Conservation (phyloP, 2,329 filamentous ascomycete species). For the Stagonosporopsis chrysanthemi region DNA sequence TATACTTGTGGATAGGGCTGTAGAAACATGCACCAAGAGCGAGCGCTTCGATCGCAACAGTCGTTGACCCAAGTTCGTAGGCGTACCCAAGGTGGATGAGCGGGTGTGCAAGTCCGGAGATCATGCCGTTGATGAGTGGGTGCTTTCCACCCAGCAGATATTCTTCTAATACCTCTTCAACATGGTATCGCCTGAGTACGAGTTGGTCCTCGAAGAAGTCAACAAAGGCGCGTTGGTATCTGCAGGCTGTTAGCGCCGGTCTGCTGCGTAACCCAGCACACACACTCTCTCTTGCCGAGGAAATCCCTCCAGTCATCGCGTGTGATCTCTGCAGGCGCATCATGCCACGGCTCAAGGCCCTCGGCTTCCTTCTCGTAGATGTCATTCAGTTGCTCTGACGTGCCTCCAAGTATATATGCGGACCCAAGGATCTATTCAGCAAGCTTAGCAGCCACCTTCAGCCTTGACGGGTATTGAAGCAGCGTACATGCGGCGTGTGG, state of each 20-base stretch:
- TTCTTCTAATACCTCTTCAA: conserved; percentile 77
- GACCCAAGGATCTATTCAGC: conserved; percentile 72
- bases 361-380: conserved; percentile 82
- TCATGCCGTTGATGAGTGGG: conserved; percentile 81
- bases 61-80: conserved; percentile 84
- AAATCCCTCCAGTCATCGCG: conserved; percentile 87
- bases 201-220: conserved; percentile 96
- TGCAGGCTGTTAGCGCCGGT: conserved; percentile 37
- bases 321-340: conserved; percentile 84
- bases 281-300: conserved; percentile 73
- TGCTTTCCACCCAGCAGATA: conserved; percentile 78
- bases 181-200: conserved; percentile 79
- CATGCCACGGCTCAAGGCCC: conserved; percentile 78
- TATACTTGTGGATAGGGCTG: conserved; percentile 63
- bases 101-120: conserved; percentile 83
- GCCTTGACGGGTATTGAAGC: conserved; percentile 23
- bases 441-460: conserved; percentile 42
- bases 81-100: conserved; percentile 97
- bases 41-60: conserved; percentile 88
- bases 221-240: conserved; percentile 87
- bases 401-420: conserved; percentile 83
- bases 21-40: conserved; percentile 70
- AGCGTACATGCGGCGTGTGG: conserved; percentile 74
- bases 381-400: conserved; percentile 73
- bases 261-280: neutral